Evolutionary conservation across 1,284 basidiomycete species (phyloP), one percentile per base, ranked within the genome.

Genomic region (Melanopsichium pennsylvanicum): DNA sequence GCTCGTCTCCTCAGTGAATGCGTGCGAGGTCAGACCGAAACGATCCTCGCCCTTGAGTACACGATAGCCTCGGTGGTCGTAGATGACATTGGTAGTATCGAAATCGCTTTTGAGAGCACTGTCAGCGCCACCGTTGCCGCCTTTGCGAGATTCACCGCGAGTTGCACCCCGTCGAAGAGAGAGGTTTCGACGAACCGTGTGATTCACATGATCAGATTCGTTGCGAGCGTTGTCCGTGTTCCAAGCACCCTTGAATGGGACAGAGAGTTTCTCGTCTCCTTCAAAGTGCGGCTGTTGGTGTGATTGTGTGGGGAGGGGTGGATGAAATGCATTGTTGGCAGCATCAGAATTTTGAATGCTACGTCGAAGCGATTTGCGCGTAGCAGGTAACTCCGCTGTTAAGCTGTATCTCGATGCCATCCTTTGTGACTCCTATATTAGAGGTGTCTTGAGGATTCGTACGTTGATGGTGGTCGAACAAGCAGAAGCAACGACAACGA

Each of bases 341-440:
- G 5, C 16, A 12, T 5, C 15, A 8, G 51, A 8, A 13, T 46
- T 37, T 22, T 32, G 37, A 7, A 29, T 35, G 38, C 27, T 51
- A 12, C 54, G 61, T 12, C 32, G 54, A 10, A 69, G 18, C n/a
- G 54, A 62, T 37, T 69, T 69, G 54, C 64, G 59, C n/a, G 64
- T 69, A 4, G 64, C 59, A 1, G 64, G 64, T 6, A 69, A 39
- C 44, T 52, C 54, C 19, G 64, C 64, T 32, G 38, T 44, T 34
- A 62, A 50, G n/a, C 59, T 54, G 41, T 62, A 69, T n/a, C 41
- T 26, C 11, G 64, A 69, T 41, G 64, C 59, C 64, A 69, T 69
- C 32, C 2, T 61, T 29, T 29, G 27, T n/a, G n/a, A n/a, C n/a
- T n/a, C n/a, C n/a, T n/a, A n/a, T n/a, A n/a, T n/a, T n/a, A n/a